phyloP scores from a whole-genome alignment of 208 protist species.

The Leishmania braziliensis region DNA sequence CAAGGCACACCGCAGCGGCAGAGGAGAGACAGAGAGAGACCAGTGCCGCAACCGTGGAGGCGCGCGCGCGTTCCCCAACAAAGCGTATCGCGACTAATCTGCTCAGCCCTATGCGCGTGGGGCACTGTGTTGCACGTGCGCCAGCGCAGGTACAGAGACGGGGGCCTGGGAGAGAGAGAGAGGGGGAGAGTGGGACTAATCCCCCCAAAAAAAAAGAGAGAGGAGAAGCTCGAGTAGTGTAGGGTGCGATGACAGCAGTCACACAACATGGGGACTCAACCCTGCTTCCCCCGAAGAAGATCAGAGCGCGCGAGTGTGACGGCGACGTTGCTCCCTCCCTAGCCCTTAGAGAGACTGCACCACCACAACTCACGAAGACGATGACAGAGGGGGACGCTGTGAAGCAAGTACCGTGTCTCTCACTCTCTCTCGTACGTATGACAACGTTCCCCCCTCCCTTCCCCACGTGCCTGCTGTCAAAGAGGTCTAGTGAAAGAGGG shows the following conservation, averaged over 20 bases:
- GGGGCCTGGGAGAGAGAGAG: neutral
- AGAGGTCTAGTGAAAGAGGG: too few species aligned
- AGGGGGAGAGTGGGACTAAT: neutral
- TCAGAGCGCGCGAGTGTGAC: neutral
- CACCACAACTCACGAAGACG: neutral
- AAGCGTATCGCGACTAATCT: neutral
- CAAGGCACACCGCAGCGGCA: neutral
- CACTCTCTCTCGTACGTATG: neutral
- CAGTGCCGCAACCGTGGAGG: neutral
- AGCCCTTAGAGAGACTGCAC: neutral
- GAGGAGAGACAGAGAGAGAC: neutral
- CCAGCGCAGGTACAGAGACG: neutral
- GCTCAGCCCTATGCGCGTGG: neutral
- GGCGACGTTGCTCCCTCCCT: neutral
- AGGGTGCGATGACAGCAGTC: neutral
- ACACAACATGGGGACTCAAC: neutral
- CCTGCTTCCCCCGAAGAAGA: neutral
- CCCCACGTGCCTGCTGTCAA: too few species aligned
- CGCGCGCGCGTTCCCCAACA: neutral
- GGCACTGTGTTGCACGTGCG: neutral
- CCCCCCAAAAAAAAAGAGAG: neutral
- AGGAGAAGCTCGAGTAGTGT: neutral
- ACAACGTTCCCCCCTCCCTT: neutral
- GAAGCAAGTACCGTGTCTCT: neutral
- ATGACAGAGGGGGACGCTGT: neutral